Percentiles rank a stretch among this genome's conserved stretches.
These are phyloP conservation scores for apple (Malus domestica) DNA, from an alignment of 306 rosid species.

Conservation along the genomic window ASM211411v1 NC_041792.1:1100001-1100500, in stretches of 20 bases:
- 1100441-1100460: background rate
- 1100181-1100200: background rate
- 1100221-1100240: background rate
- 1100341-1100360: conserved; percentile 83
- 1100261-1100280: conserved; percentile 46
- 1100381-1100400: conserved; percentile 82
- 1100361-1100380: conserved; percentile 41
- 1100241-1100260: background rate
- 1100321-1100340: conserved; percentile 95
- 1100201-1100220: background rate
- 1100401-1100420: conserved; percentile 72
- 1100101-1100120: background rate
- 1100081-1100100: background rate
- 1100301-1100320: conserved; percentile 69
- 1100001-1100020: background rate
- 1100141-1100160: background rate
- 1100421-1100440: conserved; percentile 38
- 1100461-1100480: background rate
- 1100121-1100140: no score
- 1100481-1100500: conserved; percentile 5
- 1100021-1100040: background rate
- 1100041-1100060: background rate
- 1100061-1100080: background rate
- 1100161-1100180: background rate
- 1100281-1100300: conserved; percentile 27